These are phyloP conservation scores for Bacterosira constricta DNA, from an alignment of 108 stramenopile genomes.

Conservation along the genomic window DNA sequence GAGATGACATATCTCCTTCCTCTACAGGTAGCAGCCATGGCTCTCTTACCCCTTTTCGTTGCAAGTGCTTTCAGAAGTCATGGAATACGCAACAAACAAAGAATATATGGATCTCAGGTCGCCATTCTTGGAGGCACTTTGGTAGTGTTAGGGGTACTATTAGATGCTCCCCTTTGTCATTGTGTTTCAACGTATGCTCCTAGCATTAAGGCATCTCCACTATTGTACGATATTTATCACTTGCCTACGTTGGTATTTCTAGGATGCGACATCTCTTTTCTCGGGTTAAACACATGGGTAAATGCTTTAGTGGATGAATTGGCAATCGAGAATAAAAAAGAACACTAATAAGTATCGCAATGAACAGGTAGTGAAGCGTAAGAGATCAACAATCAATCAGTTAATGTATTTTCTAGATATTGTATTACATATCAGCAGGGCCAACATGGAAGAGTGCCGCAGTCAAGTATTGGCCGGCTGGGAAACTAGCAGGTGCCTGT, in stretches of 20 bases:
- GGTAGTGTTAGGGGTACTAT: background rate
- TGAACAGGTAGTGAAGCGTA: too few species aligned
- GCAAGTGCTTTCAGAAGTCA: background rate
- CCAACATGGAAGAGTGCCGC: conserved; percentile 78
- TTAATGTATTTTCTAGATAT: too few species aligned
- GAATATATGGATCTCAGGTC: background rate
- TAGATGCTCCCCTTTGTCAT: background rate
- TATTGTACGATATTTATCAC: conserved; percentile 21
- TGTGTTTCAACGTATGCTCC: background rate
- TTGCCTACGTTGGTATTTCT: conserved; percentile 12
- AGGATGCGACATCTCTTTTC: conserved; percentile 16
- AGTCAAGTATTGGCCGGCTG: conserved; percentile 82
- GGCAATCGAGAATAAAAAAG: background rate
- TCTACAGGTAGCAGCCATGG: background rate
- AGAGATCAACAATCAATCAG: too few species aligned
- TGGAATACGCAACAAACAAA: background rate
- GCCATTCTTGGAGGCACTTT: conserved; percentile 2
- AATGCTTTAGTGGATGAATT: background rate
- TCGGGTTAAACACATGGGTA: conserved; percentile 6
- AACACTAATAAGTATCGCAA: background rate
- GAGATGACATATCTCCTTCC: conserved; percentile 10
- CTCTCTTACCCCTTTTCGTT: conserved; percentile 8
- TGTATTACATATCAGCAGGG: conserved; percentile 23
- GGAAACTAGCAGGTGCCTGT: conserved; percentile 73
- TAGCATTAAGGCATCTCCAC: conserved; percentile 4